phyloP scores from a whole-genome alignment of 345 rosid genomes.

The Ricinus communis region DNA sequence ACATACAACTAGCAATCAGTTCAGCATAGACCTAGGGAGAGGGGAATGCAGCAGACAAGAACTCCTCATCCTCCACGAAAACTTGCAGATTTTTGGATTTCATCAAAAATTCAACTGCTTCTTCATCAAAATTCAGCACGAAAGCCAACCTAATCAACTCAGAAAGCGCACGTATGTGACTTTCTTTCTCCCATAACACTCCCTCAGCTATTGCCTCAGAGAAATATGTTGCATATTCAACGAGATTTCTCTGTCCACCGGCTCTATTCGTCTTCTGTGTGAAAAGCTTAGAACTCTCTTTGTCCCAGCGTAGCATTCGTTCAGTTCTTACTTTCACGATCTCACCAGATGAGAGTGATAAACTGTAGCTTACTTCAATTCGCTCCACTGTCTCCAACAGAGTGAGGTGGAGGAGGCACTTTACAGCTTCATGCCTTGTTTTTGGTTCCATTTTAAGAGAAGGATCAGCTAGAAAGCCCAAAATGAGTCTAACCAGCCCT shows the following conservation, averaged over 20 bases:
- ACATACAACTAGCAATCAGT: too few species aligned
- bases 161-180: slow-evolving; percentile 38
- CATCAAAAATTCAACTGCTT: slow-evolving; percentile 50
- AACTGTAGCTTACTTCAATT: slow-evolving; percentile 33
- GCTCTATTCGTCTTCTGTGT: slow-evolving; percentile 42
- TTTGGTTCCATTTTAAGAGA: slow-evolving; percentile 42
- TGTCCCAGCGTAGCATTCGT: slow-evolving; percentile 57
- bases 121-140: slow-evolving; percentile 48
- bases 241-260: slow-evolving; percentile 31
- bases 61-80: slow-evolving; percentile 50
- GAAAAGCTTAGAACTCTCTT: slow-evolving; percentile 38
- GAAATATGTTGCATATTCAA: slow-evolving; percentile 53
- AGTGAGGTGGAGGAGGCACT: slow-evolving; percentile 37
- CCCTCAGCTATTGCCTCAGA: slow-evolving; percentile 54
- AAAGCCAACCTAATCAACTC: slow-evolving; percentile 60
- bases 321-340: slow-evolving; percentile 23
- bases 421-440: slow-evolving; percentile 46
- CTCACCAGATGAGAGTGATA: slow-evolving; percentile 42
- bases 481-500: slow-evolving; percentile 50
- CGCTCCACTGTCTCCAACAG: slow-evolving; percentile 41
- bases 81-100: slow-evolving; percentile 55
- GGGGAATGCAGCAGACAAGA: slow-evolving; percentile 38
- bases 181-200: slow-evolving; percentile 53
- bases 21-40: slow-evolving; percentile 13
- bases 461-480: slow-evolving; percentile 59